phyloP scores from a whole-genome alignment of 306 rosid genomes.

The Glycine tomentella region DNA sequence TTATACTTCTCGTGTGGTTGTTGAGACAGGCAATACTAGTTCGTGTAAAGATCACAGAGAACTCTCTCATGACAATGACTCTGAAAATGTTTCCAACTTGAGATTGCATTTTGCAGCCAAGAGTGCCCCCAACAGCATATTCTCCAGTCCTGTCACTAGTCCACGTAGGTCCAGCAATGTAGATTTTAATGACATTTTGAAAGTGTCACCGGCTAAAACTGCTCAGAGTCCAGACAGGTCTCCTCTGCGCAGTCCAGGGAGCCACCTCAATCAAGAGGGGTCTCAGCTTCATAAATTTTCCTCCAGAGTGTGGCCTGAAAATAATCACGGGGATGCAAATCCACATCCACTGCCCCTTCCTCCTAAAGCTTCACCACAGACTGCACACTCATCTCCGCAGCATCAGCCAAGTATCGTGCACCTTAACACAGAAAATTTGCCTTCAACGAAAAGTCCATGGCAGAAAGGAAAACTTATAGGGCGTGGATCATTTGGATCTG shows the following conservation, averaged over 20 bases:
- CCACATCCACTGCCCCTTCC: constrained; percentile 95
- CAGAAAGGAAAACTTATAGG: constrained; percentile 93
- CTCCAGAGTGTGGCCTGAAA: constrained; percentile 59
- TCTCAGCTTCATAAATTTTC: constrained; percentile 42
- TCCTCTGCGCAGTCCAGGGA: constrained; percentile 62
- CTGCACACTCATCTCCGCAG: constrained; percentile 50
- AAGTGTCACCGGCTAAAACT: constrained; percentile 46
- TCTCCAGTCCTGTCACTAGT: constrained; percentile 78
- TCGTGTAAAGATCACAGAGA: constrained; percentile 52
- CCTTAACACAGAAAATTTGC: constrained; percentile 53
- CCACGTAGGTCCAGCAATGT: constrained; percentile 68
- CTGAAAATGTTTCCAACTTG: constrained; percentile 44
- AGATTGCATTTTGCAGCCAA: constrained; percentile 54
- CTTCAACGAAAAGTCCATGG: constrained; percentile 81
- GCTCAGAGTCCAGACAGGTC: constrained; percentile 59
- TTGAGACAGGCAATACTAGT: constrained; percentile 45
- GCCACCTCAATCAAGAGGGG: constrained; percentile 51
- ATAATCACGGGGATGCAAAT: constrained; percentile 66
- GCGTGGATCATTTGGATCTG: constrained; percentile 93
- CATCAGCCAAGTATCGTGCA: constrained; percentile 45
- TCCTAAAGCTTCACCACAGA: constrained; percentile 58
- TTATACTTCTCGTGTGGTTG: not conserved
- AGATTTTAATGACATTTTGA: constrained; percentile 52
- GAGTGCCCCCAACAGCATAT: constrained; percentile 86
- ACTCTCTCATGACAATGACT: constrained; percentile 46